Conservation (phyloP, 164 flowering plant genomes). For the Santalum album region DNA sequence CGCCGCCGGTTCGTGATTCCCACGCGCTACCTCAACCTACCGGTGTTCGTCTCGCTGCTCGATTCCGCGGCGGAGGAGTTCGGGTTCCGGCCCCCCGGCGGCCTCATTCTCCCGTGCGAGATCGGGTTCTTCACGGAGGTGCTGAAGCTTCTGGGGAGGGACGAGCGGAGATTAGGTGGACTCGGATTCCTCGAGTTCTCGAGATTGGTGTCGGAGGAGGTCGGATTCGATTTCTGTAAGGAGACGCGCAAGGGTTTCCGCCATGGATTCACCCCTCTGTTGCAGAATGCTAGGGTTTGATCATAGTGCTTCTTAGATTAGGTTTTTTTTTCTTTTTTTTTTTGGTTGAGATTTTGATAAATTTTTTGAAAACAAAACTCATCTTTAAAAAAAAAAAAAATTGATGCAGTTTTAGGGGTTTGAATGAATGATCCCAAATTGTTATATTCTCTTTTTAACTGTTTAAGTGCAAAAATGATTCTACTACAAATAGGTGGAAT, state of each 20-base stretch:
- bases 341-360: no score
- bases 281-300: slow-evolving; percentile 11
- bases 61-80: slow-evolving; percentile 21
- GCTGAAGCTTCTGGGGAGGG: slow-evolving; percentile 12
- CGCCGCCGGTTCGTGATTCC: slow-evolving; percentile 23
- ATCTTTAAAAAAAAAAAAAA: no score
- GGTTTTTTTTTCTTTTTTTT: neutral
- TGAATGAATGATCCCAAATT: no score
- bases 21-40: slow-evolving; percentile 24
- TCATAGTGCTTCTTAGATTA: neutral
- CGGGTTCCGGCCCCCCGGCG: slow-evolving; percentile 19
- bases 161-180: slow-evolving; percentile 14
- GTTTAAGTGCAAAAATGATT: no score
- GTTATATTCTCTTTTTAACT: no score
- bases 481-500: no score
- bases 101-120: slow-evolving; percentile 21
- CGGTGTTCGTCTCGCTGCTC: slow-evolving; percentile 20
- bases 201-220: slow-evolving; percentile 10
- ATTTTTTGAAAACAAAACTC: no score
- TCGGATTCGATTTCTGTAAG: neutral
- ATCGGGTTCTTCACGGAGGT: slow-evolving; percentile 14
- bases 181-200: slow-evolving; percentile 13
- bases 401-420: no score
- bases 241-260: neutral
- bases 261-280: neutral